These are phyloP conservation scores for Fusarium guadeloupense DNA, from an alignment of 2,329 filamentous ascomycete genomes.

Conservation along the genomic window DNA sequence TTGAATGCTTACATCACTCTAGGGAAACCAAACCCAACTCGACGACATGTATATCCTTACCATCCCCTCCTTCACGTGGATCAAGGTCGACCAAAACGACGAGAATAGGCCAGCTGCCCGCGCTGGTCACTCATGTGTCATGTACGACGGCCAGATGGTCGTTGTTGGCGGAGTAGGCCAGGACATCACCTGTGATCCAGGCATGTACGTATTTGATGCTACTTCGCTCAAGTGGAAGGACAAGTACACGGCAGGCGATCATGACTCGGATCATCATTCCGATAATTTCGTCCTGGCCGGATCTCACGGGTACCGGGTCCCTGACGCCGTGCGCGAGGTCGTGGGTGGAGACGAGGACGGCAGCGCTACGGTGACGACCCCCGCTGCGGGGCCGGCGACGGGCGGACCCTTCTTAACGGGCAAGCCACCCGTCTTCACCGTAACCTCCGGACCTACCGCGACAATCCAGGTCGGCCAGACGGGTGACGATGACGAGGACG, in stretches of 20 bases:
- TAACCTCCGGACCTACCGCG: constrained; percentile 62
- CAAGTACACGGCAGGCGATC: constrained; percentile 68
- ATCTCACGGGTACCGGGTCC: constrained; percentile 63
- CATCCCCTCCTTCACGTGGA: constrained; percentile 71
- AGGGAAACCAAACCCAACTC: constrained; percentile 65
- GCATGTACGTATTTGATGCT: constrained; percentile 77
- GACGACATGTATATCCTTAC: constrained; percentile 71
- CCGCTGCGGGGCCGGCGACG: constrained; percentile 63
- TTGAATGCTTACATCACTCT: constrained; percentile 11
- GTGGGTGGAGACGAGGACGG: constrained; percentile 63
- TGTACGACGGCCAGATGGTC: constrained; percentile 68
- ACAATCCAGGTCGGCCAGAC: constrained; percentile 47
- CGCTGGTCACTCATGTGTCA: constrained; percentile 64
- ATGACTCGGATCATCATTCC: constrained; percentile 64
- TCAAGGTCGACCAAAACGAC: constrained; percentile 60
- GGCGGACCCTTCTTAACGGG: constrained; percentile 77
- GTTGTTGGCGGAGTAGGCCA: constrained; percentile 69
- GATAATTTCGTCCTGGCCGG: constrained; percentile 57
- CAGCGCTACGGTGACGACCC: constrained; percentile 62
- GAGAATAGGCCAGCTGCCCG: constrained; percentile 63
- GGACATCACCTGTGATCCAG: constrained; percentile 60
- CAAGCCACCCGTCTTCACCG: constrained; percentile 73
- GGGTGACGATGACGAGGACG: constrained; percentile 43
- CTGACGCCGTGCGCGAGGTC: constrained; percentile 57
- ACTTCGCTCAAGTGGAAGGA: constrained; percentile 66